Evolutionary conservation across 1,284 basidiomycete species (phyloP).

Genomic region (Fomitopsis palustris): DNA sequence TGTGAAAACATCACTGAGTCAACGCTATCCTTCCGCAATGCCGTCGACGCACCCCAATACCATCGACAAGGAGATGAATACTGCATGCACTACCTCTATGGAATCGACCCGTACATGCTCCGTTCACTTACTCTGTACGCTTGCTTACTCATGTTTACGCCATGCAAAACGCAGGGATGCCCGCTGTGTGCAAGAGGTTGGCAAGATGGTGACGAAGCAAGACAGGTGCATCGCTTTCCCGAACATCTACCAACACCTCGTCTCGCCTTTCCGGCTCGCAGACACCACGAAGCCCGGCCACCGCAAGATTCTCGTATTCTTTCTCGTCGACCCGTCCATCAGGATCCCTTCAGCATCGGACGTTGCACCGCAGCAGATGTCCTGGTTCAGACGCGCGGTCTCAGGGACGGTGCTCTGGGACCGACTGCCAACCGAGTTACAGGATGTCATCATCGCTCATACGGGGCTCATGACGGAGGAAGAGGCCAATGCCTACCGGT

Average conservation of each 20-base stretch:
- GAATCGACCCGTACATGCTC: conserved; percentile 1
- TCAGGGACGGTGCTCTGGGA: conserved; percentile 18
- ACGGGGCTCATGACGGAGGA: neutral
- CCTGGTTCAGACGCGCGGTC: conserved; percentile 24
- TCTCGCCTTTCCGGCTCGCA: conserved; percentile 27
- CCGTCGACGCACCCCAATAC: conserved; percentile 1
- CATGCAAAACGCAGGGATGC: conserved; percentile 8
- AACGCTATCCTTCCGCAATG: conserved; percentile 14
- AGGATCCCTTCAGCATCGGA: conserved; percentile 13
- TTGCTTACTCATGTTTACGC: conserved; percentile 10
- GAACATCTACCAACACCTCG: conserved; percentile 34
- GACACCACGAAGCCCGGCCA: conserved; percentile 28
- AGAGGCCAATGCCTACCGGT: conserved; percentile 12
- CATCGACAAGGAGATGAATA: conserved; percentile 1
- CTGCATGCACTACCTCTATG: conserved; percentile 7
- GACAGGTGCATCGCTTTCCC: conserved; percentile 28
- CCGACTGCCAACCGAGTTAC: conserved; percentile 9
- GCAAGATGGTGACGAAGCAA: conserved; percentile 18
- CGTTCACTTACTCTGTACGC: neutral
- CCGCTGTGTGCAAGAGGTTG: conserved; percentile 17
- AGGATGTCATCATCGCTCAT: conserved; percentile 6
- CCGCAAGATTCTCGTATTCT: conserved; percentile 31
- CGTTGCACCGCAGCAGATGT: conserved; percentile 17
- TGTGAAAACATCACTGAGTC: conserved; percentile 16
- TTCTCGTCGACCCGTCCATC: conserved; percentile 28